phyloP scores from a whole-genome alignment of 768 basidiomycete genomes.

The Pluteus cervinus region DNA sequence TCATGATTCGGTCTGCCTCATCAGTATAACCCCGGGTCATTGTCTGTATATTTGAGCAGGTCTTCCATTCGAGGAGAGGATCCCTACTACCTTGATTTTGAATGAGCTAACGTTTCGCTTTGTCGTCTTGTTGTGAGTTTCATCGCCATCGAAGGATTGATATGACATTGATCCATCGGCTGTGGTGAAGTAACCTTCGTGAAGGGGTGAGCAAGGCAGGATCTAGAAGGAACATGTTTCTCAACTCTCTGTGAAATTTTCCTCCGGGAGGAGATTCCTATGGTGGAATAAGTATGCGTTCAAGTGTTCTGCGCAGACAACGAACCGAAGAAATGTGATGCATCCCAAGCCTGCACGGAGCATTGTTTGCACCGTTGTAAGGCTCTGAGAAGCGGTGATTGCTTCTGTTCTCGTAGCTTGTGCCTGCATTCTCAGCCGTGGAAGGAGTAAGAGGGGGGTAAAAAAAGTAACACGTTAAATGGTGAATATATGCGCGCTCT shows the following conservation, averaged over 20 bases:
- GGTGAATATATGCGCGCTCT: no score
- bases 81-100: constrained; percentile 51
- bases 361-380: constrained; percentile 67
- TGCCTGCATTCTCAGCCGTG: constrained; percentile 22
- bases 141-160: constrained; percentile 22
- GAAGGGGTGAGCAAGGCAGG: no score
- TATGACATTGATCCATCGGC: constrained; percentile 32
- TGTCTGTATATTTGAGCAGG: constrained; percentile 24
- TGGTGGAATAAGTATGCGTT: not conserved
- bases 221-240: not conserved
- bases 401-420: constrained; percentile 27
- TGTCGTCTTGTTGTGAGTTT: constrained; percentile 26
- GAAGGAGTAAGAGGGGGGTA: constrained; percentile 1
- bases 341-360: constrained; percentile 69
- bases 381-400: constrained; percentile 54
- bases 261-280: constrained; percentile 72
- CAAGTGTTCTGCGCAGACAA: not conserved
- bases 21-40: constrained; percentile 74
- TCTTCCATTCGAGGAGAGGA: not conserved
- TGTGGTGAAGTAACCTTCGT: constrained; percentile 50
- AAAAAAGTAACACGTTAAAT: no score
- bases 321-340: constrained; percentile 68
- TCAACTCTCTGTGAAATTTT: constrained; percentile 70
- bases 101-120: constrained; percentile 52
- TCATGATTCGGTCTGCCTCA: constrained; percentile 76